These are phyloP conservation scores for Dendrobium catenatum DNA, from an alignment of 106 monocot species.

Conservation along the genomic window DNA sequence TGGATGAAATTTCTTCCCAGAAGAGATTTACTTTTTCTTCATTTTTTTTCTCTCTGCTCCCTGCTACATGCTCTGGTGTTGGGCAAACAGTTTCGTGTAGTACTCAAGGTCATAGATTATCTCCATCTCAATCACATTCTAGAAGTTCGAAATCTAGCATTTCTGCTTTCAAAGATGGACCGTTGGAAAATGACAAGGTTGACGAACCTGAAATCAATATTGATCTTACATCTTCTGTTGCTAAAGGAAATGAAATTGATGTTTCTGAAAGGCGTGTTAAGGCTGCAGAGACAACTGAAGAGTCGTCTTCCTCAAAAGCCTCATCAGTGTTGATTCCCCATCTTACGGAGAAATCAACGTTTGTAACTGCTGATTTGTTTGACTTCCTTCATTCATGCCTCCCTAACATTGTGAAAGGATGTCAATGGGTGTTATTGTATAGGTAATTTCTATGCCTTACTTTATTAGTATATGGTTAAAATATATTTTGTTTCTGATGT, in stretches of 20 bases:
- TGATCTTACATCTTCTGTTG: not conserved
- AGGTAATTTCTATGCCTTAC: constrained; percentile 38
- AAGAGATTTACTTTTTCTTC: constrained; percentile 39
- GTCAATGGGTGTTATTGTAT: constrained; percentile 77
- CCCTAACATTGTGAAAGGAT: constrained; percentile 89
- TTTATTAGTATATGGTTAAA: not conserved
- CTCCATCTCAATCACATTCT: constrained; percentile 26
- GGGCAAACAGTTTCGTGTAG: constrained; percentile 6
- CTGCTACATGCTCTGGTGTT: constrained; percentile 14
- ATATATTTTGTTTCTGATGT: constrained; percentile 2
- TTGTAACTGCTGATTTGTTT: constrained; percentile 59
- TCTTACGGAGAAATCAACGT: constrained; percentile 57
- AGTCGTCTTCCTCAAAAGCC: not conserved
- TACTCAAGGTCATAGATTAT: constrained; percentile 1
- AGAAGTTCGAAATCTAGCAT: constrained; percentile 36
- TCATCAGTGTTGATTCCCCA: constrained; percentile 19
- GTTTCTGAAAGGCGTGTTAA: constrained; percentile 16
- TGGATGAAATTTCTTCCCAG: constrained; percentile 30
- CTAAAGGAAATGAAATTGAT: constrained; percentile 9
- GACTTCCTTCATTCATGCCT: constrained; percentile 73
- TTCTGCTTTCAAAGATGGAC: constrained; percentile 23
- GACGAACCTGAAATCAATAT: constrained; percentile 25
- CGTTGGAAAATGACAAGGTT: constrained; percentile 16
- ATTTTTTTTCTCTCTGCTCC: constrained; percentile 32
- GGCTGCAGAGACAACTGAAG: constrained; percentile 17